phyloP scores from a whole-genome alignment of 225 moss, liverwort and hornwort species.

The Climacium dendroides region DNA sequence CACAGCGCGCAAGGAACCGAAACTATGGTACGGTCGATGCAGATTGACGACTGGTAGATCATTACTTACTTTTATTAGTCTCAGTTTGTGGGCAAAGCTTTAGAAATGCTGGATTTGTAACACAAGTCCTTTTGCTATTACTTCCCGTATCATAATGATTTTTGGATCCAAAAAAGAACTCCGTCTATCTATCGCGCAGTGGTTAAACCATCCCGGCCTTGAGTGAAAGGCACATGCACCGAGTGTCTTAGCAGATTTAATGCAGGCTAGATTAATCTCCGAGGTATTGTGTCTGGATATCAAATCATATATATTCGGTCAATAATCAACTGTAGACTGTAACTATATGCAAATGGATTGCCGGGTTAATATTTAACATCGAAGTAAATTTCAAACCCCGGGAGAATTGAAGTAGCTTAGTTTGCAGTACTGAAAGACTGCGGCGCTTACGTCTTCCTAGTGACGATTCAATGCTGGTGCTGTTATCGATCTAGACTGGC shows the following conservation, averaged over 20 bases:
- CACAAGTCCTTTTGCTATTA: background rate
- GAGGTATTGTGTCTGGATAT: background rate
- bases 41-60: background rate
- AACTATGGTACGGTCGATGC: background rate
- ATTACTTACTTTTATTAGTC: no score
- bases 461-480: background rate
- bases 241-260: background rate
- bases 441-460: background rate
- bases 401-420: background rate
- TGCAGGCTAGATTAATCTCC: background rate
- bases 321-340: background rate
- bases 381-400: background rate
- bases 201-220: background rate
- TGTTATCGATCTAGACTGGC: background rate
- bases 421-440: background rate
- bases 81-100: background rate
- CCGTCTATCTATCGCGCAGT: background rate
- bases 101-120: background rate
- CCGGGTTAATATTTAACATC: background rate
- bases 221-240: no score
- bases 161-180: no score
- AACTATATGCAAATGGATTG: background rate
- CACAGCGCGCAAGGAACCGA: background rate
- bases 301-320: background rate
- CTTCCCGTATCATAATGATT: background rate